These are phyloP conservation scores for Trichomonas tenax DNA, from an alignment of 208 protist species.

Conservation along the genomic window DNA sequence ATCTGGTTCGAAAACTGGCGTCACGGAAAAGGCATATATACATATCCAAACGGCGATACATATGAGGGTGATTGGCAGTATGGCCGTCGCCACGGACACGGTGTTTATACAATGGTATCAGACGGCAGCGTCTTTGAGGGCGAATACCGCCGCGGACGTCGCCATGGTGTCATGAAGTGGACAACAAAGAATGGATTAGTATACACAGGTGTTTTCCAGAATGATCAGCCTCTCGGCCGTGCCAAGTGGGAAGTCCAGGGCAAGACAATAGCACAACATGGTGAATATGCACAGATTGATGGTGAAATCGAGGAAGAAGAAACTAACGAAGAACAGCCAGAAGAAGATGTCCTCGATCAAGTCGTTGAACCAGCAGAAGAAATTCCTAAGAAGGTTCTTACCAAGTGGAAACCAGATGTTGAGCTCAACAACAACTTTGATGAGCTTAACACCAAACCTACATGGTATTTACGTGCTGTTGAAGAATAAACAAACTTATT, in stretches of 20 bases:
- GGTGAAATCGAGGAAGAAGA: conserved; percentile 21
- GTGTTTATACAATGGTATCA: not conserved
- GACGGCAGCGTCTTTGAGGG: not conserved
- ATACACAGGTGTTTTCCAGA: conserved; percentile 3
- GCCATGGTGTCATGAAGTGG: conserved; percentile 1
- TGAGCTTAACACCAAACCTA: not conserved
- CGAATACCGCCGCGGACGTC: not conserved
- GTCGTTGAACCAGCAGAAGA: not conserved
- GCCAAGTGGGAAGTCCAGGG: not conserved
- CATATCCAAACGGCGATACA: conserved; percentile 33
- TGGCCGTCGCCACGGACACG: not conserved
- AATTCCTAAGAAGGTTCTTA: not conserved
- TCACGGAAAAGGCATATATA: conserved; percentile 34
- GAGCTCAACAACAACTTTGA: not conserved
- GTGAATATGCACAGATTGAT: not conserved
- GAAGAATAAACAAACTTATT: conserved; percentile 15
- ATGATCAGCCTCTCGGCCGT: not conserved
- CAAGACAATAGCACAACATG: not conserved
- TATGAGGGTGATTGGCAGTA: conserved; percentile 30
- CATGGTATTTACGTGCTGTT: not conserved
- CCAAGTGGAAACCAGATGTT: conserved; percentile 6
- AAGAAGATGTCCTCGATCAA: not conserved
- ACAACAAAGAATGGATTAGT: not conserved
- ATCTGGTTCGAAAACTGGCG: conserved; percentile 28
- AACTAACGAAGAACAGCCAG: not conserved